Conservation (phyloP, 495 filamentous ascomycete genomes). For the Emericellopsis terricola region DNA sequence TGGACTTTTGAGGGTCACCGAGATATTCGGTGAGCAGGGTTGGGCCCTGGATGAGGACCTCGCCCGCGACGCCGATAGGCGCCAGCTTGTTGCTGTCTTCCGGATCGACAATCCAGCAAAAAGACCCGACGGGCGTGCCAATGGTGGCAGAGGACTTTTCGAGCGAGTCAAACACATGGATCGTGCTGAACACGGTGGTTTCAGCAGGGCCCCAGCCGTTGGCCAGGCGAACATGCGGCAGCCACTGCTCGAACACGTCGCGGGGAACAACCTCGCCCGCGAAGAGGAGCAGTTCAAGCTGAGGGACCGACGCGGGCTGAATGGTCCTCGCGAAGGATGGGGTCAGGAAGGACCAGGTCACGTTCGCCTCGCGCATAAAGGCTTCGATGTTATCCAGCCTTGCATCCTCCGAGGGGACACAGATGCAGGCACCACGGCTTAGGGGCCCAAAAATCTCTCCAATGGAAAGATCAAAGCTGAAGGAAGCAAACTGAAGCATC, state of each 20-base stretch:
- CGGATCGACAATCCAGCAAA: conserved; percentile 25
- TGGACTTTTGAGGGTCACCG: too few species aligned
- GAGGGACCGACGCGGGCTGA: neutral
- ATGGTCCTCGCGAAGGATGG: neutral
- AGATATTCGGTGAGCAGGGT: conserved; percentile 15
- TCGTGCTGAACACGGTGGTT: neutral
- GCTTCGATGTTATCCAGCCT: conserved; percentile 12
- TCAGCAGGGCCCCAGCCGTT: conserved; percentile 3
- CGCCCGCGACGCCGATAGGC: conserved; percentile 26
- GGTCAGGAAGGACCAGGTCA: neutral
- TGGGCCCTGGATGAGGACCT: conserved; percentile 27
- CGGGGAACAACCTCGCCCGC: neutral
- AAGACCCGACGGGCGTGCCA: conserved; percentile 23
- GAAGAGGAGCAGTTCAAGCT: neutral
- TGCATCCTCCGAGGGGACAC: conserved; percentile 34
- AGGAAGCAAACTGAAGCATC: conserved; percentile 35
- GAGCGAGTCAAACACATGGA: neutral
- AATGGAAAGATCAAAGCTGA: conserved; percentile 36
- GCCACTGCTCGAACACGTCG: neutral
- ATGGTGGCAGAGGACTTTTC: conserved; percentile 18
- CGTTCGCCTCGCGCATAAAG: conserved; percentile 7
- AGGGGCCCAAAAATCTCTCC: conserved; percentile 34
- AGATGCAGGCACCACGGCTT: conserved; percentile 35
- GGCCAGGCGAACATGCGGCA: conserved; percentile 6
- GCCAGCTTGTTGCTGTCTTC: conserved; percentile 27